Evolutionary conservation across 148 eudicot species (phyloP), one percentile per base, ranked within the genome.

Genomic region (Rhododendron williamsianum): DNA sequence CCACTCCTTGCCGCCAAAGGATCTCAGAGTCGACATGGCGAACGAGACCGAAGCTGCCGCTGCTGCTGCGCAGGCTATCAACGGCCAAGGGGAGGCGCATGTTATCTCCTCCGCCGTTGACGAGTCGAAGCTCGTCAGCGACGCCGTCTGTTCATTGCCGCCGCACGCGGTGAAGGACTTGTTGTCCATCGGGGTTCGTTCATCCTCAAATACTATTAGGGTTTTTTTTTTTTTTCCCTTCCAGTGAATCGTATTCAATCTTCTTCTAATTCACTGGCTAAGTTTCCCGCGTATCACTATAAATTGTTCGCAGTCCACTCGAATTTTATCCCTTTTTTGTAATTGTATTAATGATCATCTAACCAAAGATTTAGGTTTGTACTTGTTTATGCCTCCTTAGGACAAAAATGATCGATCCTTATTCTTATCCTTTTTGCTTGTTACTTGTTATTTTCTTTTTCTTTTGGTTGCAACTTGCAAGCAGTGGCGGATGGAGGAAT

Each of bases 161-260:
- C 85, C 89, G 49, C 65, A 58, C 18, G 89, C 92, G 45, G 85
- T 93, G 30, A 92, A 91, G 67, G 94, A 95, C 71, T 87, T 95
- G 82, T 80, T 91, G 13, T 90, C 94, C 36, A 51, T 81, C n/a
- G 88, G 88, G 82, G 96, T 94, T 54, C 13, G 90, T 88, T 81
- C 76, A 71, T 6, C 60, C 54, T 9, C 63, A 7, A 19, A 81
- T 6, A 41, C 48, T 48, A 16, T 58, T 81, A 71, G 41, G 85
- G 11, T 67, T 76, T 78, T 49, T 5, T 43, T n/a, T n/a, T n/a
- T 49, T 19, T 58, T 25, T 4, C 78, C 19, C 45, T 86, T 7
- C 33, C 72, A 25, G 6, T 27, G 74, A 69, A 27, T 27, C 35
- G 12, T 30, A 33, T 30, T 69, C 15, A 27, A 86, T 30, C 9